Conservation (phyloP, 345 rosid genomes). For the Brassica juncea region DNA sequence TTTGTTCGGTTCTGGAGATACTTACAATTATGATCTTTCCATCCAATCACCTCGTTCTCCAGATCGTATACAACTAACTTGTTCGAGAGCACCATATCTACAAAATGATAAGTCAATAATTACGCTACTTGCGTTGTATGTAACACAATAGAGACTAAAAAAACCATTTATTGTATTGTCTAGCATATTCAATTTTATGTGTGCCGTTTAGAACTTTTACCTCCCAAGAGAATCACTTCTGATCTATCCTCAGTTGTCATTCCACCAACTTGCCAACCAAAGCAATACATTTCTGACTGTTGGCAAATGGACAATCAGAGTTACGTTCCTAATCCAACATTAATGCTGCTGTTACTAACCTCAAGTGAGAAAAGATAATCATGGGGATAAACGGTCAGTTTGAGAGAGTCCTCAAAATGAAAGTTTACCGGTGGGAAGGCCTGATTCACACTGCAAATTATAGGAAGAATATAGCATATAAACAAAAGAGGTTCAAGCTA, state of each 20-base stretch:
- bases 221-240: constrained; percentile 78
- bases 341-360: constrained; percentile 39
- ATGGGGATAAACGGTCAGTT: constrained; percentile 57
- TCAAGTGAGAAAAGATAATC: constrained; percentile 65
- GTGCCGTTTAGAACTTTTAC: constrained; percentile 39
- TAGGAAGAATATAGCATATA: constrained; percentile 11
- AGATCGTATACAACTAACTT: background rate
- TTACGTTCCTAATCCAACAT: background rate
- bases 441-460: constrained; percentile 58
- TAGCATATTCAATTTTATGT: background rate
- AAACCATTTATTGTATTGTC: background rate
- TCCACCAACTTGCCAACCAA: constrained; percentile 78
- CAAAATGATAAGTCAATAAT: background rate
- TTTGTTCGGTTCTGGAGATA: background rate
- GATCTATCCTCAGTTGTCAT: constrained; percentile 57
- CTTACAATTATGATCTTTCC: background rate
- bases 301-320: background rate
- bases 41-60: background rate
- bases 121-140: background rate
- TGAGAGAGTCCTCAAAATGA: constrained; percentile 62
- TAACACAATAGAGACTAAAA: background rate
- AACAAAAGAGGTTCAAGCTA: background rate
- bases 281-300: constrained; percentile 67
- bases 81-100: background rate
- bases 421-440: constrained; percentile 72